A percentile compares a stretch with the other conserved stretches of the same genome.
Evolutionary conservation across 1,284 basidiomycete genomes (phyloP).

Genomic region (Ustilago xerochloae): DNA sequence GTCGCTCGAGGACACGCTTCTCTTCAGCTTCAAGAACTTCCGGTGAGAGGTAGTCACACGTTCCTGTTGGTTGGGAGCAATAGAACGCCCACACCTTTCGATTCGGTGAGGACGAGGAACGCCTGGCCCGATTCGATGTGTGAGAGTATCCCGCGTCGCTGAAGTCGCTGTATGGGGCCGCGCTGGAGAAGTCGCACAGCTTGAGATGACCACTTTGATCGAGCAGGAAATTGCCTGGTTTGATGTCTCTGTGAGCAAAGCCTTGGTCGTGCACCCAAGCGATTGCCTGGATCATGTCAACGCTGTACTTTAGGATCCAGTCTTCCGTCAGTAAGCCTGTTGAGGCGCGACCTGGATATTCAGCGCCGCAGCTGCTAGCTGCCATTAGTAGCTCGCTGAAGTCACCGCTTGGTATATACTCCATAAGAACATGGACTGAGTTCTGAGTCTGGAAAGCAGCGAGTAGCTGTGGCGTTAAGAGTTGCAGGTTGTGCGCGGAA

Average conservation of each 20-base stretch:
- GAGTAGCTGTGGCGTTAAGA: constrained; percentile 55
- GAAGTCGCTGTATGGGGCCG: constrained; percentile 64
- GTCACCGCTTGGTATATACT: constrained; percentile 66
- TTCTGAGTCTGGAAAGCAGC: constrained; percentile 63
- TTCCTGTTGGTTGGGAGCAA: constrained; percentile 62
- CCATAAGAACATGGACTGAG: constrained; percentile 65
- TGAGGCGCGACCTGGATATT: constrained; percentile 53
- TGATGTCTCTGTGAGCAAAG: constrained; percentile 66
- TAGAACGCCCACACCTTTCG: constrained; percentile 60
- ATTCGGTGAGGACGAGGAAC: constrained; percentile 1
- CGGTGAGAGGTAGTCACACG: constrained; percentile 66
- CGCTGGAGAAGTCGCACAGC: constrained; percentile 66
- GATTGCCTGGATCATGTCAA: constrained; percentile 65
- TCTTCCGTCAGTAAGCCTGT: constrained; percentile 57
- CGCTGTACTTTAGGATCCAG: constrained; percentile 58
- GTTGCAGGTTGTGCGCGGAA: background rate
- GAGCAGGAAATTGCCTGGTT: constrained; percentile 66
- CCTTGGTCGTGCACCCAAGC: constrained; percentile 61
- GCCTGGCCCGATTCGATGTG: background rate
- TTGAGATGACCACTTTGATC: constrained; percentile 62
- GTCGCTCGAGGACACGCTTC: constrained; percentile 45
- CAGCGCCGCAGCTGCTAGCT: constrained; percentile 46
- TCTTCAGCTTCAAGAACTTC: constrained; percentile 64
- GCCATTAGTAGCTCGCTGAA: constrained; percentile 63
- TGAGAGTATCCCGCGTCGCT: background rate